Base-by-base conservation (phyloP, 805 yeast species). In the Yarrowia deformans region DNA sequence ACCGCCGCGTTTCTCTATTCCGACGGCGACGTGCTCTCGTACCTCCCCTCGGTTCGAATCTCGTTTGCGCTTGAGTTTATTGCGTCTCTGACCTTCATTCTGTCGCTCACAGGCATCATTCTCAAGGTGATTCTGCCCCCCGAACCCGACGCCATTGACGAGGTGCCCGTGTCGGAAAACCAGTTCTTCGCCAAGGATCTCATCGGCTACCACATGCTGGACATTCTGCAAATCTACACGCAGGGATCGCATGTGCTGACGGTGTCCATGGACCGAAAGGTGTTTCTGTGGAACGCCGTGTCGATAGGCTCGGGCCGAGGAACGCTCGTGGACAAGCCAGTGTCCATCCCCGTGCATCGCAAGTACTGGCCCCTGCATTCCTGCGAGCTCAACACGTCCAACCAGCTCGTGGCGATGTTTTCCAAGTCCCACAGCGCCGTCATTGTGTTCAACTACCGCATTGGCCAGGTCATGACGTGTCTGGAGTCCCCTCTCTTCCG, bases 191-290 rank as follows among this genome's bases (percentile, higher is more conserved):
- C 73, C 73, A 85, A 81, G 78, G 84, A 79, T 68, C 81, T 82
- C 16, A 76, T 79, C 37, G 87, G 81, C 12, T 81, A 87, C 5
- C 93, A 88, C 75, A 78, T 81, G 32, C 79, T 90, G 61, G 97
- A 91, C 75, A 82, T 90, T 4, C 81, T 89, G 42, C 83, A 83
- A 69, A 79, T 90, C 12, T 78, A 69, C 16, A 48, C 69, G 18
- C 71, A 73, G 45, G 71, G 70, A 9, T 70, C 75, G 8, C 69
- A 69, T 66, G 88, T 90, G 73, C 82, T 90, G 32, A 87, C 90
- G 1, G 84, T 89, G 35, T 94, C 93, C 4, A 79, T 91, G 74
- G 96, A 91, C 73, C 93, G 89, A 72, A 85, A 83, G 70, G 82
- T 91, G 4, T 76, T 86, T 40, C 85, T 90, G 12, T 91, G 96